Conservation (phyloP, 352 stramenopile genomes). For the Phytophthora tubulina region DNA sequence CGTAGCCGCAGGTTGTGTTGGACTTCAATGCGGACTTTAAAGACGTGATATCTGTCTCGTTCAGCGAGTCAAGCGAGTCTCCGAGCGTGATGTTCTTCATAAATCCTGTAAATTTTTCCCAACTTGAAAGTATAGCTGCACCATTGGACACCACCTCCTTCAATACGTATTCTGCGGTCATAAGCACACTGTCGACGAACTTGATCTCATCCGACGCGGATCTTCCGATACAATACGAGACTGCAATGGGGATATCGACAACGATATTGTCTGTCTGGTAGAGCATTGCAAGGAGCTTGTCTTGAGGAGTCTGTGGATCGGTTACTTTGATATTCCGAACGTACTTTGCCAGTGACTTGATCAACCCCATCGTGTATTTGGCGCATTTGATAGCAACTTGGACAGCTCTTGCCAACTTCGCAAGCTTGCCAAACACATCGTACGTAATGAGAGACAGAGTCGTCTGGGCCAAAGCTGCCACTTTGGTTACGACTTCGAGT, state of each 20-base stretch:
- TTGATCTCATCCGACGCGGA: constrained; percentile 44
- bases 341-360: constrained; percentile 49
- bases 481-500: constrained; percentile 42
- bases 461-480: constrained; percentile 39
- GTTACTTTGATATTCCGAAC: constrained; percentile 41
- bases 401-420: constrained; percentile 31
- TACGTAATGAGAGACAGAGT: constrained; percentile 29
- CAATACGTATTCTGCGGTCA: constrained; percentile 44
- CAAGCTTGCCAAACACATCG: constrained; percentile 41
- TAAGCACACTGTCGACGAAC: constrained; percentile 43
- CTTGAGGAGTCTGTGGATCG: constrained; percentile 40
- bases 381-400: constrained; percentile 47
- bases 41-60: constrained; percentile 29
- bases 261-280: constrained; percentile 55
- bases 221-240: constrained; percentile 52
- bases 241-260: constrained; percentile 55
- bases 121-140: constrained; percentile 40
- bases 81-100: constrained; percentile 45
- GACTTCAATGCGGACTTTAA: constrained; percentile 40
- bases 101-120: constrained; percentile 36
- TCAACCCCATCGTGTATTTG: constrained; percentile 48
- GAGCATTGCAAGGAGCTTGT: constrained; percentile 48
- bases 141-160: constrained; percentile 48
- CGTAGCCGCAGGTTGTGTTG: constrained; percentile 43
- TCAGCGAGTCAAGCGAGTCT: constrained; percentile 25